Base-by-base conservation (phyloP, 768 basidiomycete species). In the Tulasnella sp. region DNA sequence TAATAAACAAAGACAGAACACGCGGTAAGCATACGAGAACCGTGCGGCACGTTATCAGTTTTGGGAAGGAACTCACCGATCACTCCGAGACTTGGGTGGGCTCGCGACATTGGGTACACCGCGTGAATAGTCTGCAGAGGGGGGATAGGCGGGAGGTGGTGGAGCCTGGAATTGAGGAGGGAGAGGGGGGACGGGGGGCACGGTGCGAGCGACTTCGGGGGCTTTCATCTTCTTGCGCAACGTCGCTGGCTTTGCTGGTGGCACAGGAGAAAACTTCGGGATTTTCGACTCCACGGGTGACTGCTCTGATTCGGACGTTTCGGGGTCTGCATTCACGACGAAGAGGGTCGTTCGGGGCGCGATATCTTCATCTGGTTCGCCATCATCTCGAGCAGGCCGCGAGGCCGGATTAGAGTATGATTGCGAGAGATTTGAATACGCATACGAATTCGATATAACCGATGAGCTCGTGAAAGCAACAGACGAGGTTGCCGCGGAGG, bases 81-180 rank as follows among this genome's bases (percentile, higher is more conserved):
- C 52, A 17, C 52, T 54, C 36, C 25, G 17, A 27, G 52, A 43
- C 41, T 25, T 43, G 41, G 11, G 9, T 39, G 17, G 17, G n/a
- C n/a, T n/a, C 19, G 46, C 46, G 46, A 12, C 34, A 32, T 6
- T 48, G 46, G 27, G 29, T 12, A n/a, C n/a, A 9, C 9, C 36
- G 9, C 36, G 36, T 37, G 36, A 37, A 27, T 43, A 19, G 37
- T 31, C 29, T 14, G 35, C 34, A 39, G 52, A 40, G 5, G 52
- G 52, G 29, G 52, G 52, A 40, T 23, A 54, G 15, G 3, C 14
- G 37, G 52, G 52, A 37, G 52, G 52, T 9, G 52, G 52, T 14
- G 52, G 52, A 19, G 52, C 52, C 32, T 42, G 17, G 55, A 57
- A 57, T 34, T 57, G 55, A 17, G 42, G 27, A 15, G 55, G 55